A percentile compares a stretch with the other conserved stretches of the same genome.
These are phyloP conservation scores for Trichophyton verrucosum DNA, from an alignment of 2,329 filamentous ascomycete species.

Conservation along the genomic window DNA sequence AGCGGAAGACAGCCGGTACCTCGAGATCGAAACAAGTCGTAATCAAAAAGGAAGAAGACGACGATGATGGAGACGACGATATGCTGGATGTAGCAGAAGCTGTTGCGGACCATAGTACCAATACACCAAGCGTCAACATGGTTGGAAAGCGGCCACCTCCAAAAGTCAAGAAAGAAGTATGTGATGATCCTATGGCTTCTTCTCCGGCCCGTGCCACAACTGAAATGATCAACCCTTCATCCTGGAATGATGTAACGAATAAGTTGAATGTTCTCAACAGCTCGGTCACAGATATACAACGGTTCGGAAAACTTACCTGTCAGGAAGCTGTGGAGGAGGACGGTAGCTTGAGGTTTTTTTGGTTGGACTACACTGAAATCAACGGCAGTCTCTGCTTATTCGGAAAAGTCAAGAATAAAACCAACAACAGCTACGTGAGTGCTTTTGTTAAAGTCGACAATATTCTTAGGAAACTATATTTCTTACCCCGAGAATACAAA, in stretches of 20 bases:
- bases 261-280: constrained; percentile 77
- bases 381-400: constrained; percentile 88
- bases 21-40: constrained; percentile 32
- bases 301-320: constrained; percentile 68
- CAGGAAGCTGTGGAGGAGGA: constrained; percentile 86
- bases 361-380: constrained; percentile 90
- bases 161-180: constrained; percentile 56
- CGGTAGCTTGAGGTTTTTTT: constrained; percentile 86
- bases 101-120: constrained; percentile 51
- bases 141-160: constrained; percentile 65
- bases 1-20: constrained; percentile 50
- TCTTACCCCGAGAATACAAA: constrained; percentile 63
- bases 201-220: constrained; percentile 55
- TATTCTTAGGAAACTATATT: constrained; percentile 81
- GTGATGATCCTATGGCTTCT: constrained; percentile 61
- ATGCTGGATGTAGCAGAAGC: constrained; percentile 78
- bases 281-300: constrained; percentile 47
- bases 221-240: constrained; percentile 58
- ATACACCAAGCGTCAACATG: constrained; percentile 66
- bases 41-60: constrained; percentile 44
- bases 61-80: constrained; percentile 62
- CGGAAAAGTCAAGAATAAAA: constrained; percentile 88
- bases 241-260: constrained; percentile 78
- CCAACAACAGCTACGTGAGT: constrained; percentile 64
- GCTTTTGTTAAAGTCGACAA: constrained; percentile 96